phyloP scores from a whole-genome alignment of 2,329 filamentous ascomycete species.

The Penicillium sp. region DNA sequence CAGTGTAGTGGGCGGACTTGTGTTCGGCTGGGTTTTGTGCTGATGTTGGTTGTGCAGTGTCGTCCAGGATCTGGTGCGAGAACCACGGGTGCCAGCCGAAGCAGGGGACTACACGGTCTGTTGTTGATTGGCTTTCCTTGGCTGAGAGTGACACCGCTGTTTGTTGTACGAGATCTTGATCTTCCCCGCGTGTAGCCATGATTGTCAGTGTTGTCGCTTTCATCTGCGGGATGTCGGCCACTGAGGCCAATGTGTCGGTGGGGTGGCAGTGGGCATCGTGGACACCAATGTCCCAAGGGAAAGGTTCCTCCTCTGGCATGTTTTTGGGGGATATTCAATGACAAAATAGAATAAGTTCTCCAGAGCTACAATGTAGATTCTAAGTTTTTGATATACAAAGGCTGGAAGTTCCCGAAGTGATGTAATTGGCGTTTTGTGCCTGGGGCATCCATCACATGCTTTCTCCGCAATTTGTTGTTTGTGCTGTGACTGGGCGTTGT shows the following conservation, averaged over 20 bases:
- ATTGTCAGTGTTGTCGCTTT: slow-evolving; percentile 58
- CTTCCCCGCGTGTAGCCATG: slow-evolving; percentile 63
- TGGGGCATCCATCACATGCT: slow-evolving; percentile 14
- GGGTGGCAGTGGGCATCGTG: slow-evolving; percentile 68
- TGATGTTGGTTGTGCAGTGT: slow-evolving; percentile 27
- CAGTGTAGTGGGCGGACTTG: slow-evolving; percentile 54
- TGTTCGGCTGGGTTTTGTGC: slow-evolving; percentile 19
- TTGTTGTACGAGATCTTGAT: slow-evolving; percentile 59
- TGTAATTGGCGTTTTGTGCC: slow-evolving; percentile 12
- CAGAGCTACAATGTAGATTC: neutral
- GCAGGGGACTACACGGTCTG: slow-evolving; percentile 56
- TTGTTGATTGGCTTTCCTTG: slow-evolving; percentile 9
- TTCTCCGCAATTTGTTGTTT: slow-evolving; percentile 9
- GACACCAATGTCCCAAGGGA: slow-evolving; percentile 64
- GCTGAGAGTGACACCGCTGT: slow-evolving; percentile 41
- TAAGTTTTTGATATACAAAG: neutral
- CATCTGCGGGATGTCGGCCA: slow-evolving; percentile 57
- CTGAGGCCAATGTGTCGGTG: slow-evolving; percentile 61
- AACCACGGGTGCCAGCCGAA: slow-evolving; percentile 72
- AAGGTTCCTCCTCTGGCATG: slow-evolving; percentile 26
- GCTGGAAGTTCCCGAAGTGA: slow-evolving; percentile 1
- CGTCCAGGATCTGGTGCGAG: slow-evolving; percentile 59
- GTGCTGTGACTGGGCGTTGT: neutral
- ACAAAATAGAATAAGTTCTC: neutral
- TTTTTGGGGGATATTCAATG: neutral